Conservation (phyloP, 805 yeast genomes). For the Saturnispora halmiae region DNA sequence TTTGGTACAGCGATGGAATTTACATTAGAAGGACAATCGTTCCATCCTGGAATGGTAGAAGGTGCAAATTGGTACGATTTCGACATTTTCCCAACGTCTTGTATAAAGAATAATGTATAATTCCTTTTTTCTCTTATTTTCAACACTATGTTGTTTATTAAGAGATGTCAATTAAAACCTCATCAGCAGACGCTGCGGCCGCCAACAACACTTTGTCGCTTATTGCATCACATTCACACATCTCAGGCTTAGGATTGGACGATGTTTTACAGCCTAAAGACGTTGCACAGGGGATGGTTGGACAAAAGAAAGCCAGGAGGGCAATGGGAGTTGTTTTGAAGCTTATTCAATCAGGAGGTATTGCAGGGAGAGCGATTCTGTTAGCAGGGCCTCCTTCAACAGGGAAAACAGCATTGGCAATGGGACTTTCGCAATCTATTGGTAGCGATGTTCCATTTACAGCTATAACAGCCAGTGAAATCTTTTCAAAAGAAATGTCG, state of each 20-base stretch:
- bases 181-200: background rate
- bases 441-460: constrained; percentile 98
- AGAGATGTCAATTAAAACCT: constrained; percentile 13
- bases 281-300: constrained; percentile 84
- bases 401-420: constrained; percentile 94
- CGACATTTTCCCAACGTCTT: background rate
- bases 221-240: constrained; percentile 90
- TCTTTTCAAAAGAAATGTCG: constrained; percentile 92
- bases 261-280: constrained; percentile 79
- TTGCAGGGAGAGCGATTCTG: constrained; percentile 92
- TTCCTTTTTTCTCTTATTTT: background rate
- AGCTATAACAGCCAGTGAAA: constrained; percentile 91
- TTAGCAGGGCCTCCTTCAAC: constrained; percentile 98
- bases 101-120: background rate
- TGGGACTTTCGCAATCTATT: constrained; percentile 90
- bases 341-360: constrained; percentile 80
- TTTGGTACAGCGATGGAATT: background rate
- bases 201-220: constrained; percentile 8
- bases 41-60: constrained; percentile 41
- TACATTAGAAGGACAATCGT: constrained; percentile 42
- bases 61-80: constrained; percentile 25
- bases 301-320: constrained; percentile 67
- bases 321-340: constrained; percentile 95
- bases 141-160: constrained; percentile 2
- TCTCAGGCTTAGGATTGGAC: constrained; percentile 88